Evolutionary conservation across 2,329 filamentous ascomycete species (phyloP), one percentile per base, ranked within the genome.

Genomic region (Sporothrix curviconia): DNA sequence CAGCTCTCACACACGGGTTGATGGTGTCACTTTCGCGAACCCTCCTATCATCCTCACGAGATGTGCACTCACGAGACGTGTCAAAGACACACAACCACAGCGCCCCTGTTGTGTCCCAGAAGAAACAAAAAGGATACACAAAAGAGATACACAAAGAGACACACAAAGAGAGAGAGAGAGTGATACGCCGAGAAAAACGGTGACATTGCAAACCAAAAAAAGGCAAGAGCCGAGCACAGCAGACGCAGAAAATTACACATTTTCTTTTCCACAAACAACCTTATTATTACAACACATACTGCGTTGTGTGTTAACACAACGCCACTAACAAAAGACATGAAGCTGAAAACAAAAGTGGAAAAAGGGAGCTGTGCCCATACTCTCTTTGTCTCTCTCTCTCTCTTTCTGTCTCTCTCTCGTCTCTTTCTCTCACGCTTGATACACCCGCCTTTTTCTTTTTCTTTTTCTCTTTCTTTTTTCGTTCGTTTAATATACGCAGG

Each of bases 381-480:
- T 43, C 11, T 40, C 42, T 55, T 17, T 46, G 7, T 25, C 51
- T 50, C 36, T 46, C 36, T 55, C 32, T 40, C 28, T 40, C 14
- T 14, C 34, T 42, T n/a, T n/a, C 36, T 32, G 24, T 32, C 36
- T 34, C 28, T n/a, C 24, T 22, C 39, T 50, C 17, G 15, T 36
- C 3, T 37, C 32, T 25, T 51, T 32, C 28, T n/a, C n/a, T n/a
- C n/a, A n/a, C n/a, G n/a, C n/a, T n/a, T n/a, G n/a, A n/a, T n/a
- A n/a, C n/a, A 32, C 46, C 24, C 64, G 60, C 51, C 42, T 58
- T 47, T 19, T 30, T 46, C 24, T 57, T n/a, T 32, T 34, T 19
- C 17, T 49, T 12, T 15, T 47, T 57, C 51, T 44, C 56, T 51
- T 19, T 34, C 19, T 32, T 32, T 17, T 43, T 34, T 32, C 22